Base-by-base conservation (phyloP, 129 eudicot genomes). In the Saposhnikovia divaricata region DNA sequence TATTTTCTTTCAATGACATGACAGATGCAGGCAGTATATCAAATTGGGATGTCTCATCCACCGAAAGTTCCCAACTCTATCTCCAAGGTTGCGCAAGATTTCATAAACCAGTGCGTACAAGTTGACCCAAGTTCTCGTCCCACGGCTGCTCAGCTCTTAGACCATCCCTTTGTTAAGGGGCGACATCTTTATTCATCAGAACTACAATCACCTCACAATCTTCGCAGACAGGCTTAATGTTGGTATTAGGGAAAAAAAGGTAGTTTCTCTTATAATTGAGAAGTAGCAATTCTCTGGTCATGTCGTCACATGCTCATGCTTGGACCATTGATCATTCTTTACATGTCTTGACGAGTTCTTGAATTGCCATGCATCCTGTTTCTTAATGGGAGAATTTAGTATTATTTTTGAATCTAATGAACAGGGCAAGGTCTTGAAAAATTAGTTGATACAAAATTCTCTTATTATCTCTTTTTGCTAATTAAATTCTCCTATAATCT, bases 11-110 rank as follows among this genome's bases (percentile, higher is more conserved):
- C 51, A 42, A 48, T 88, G 80, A 25, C 40, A 34, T 61, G 12
- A 15, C 86, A 93, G 96, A 83, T 90, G 93, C 93, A 83, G 86
- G 98, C 98, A 51, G 71, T 93, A 57, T 91, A 87, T 84, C 86
- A 87, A 78, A 93, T 93, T 71, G 98, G 98, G 75, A 84, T 53
- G 78, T 96, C 96, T 77, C 82, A 81, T 46, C 94, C 79, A 46
- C 98, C 98, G 9, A 82, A 79, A 9, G 84, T 93, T 53, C 94
- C 98, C n/a, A 46, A 82, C 72, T 72, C 92, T 23, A 79, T 93
- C 78, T 93, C 98, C 69, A 77, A 74, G 21, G 97, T 91, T 79
- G 96, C 96, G 18, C 86, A 50, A 16, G 92, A 91, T 91, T 91
- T 93, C 75, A 86, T 93, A 44, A 83, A 77, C 21, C 78, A 81